Evolutionary conservation across 192 early-diverging fungal species (phyloP).

Genomic region (Thamnidium elegans): DNA sequence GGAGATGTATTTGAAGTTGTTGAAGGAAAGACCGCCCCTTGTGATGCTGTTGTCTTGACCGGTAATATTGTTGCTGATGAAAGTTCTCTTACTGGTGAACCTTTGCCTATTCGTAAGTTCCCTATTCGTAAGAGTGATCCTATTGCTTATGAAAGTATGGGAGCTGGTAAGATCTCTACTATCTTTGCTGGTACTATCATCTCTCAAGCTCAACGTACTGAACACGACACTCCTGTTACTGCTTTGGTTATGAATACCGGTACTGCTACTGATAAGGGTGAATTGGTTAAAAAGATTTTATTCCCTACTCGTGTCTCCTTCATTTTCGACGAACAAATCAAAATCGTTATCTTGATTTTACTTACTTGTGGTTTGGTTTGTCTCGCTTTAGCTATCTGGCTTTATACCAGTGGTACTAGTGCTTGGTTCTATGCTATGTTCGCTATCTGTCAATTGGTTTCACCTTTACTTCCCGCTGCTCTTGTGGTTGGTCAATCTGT

Average conservation of each 20-base stretch:
- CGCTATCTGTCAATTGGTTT: constrained; percentile 60
- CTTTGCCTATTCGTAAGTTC: constrained; percentile 70
- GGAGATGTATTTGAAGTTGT: constrained; percentile 67
- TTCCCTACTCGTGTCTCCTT: constrained; percentile 63
- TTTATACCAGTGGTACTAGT: constrained; percentile 37
- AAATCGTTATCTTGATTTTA: constrained; percentile 61
- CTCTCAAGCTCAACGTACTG: constrained; percentile 46
- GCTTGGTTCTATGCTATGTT: constrained; percentile 74
- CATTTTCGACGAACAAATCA: constrained; percentile 71
- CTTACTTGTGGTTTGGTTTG: constrained; percentile 54
- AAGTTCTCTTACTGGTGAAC: constrained; percentile 65
- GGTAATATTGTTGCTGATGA: constrained; percentile 70
- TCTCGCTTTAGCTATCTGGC: constrained; percentile 45
- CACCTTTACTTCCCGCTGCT: constrained; percentile 66
- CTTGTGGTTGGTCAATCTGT: constrained; percentile 70
- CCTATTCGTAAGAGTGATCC: constrained; percentile 45
- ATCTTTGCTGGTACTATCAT: constrained; percentile 59
- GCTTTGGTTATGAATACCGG: constrained; percentile 62
- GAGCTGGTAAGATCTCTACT: constrained; percentile 46
- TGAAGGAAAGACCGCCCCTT: constrained; percentile 45
- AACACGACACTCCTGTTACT: constrained; percentile 24
- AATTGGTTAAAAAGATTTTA: constrained; percentile 67
- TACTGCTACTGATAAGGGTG: constrained; percentile 58
- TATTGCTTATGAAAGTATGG: constrained; percentile 22
- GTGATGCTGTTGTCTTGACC: constrained; percentile 46